These are phyloP conservation scores for Brassica hybrid DNA, from an alignment of 441 rosid species.

Conservation along the genomic window DNA sequence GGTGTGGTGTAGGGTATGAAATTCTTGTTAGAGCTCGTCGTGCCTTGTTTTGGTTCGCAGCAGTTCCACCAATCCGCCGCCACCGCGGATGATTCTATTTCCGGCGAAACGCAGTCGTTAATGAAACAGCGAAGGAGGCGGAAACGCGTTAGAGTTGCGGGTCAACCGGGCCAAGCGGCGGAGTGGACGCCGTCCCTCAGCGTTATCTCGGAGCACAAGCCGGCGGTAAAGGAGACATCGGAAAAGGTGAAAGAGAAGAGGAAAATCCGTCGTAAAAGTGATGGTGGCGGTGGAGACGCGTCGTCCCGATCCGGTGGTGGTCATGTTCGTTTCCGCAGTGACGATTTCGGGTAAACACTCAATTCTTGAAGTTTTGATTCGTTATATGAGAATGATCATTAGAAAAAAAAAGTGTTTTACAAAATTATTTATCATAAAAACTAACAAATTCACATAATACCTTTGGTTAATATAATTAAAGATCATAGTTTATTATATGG, in stretches of 20 bases:
- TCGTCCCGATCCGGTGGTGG: slow-evolving; percentile 37
- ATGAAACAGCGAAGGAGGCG: slow-evolving; percentile 41
- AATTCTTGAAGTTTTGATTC: neutral
- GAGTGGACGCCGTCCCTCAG: slow-evolving; percentile 72
- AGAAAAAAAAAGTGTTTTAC: neutral
- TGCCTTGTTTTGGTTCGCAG: slow-evolving; percentile 47
- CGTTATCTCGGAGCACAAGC: slow-evolving; percentile 62
- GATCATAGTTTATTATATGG: neutral
- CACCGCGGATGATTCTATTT: slow-evolving; percentile 23
- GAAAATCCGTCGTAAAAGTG: slow-evolving; percentile 47
- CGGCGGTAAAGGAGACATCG: slow-evolving; percentile 36
- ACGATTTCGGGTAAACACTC: slow-evolving; percentile 51
- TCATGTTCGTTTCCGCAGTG: slow-evolving; percentile 45
- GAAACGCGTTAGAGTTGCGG: slow-evolving; percentile 47
- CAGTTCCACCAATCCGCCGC: slow-evolving; percentile 27
- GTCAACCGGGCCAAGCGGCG: slow-evolving; percentile 18
- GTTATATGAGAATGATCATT: neutral
- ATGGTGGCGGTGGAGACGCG: slow-evolving; percentile 11
- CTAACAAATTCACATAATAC: neutral
- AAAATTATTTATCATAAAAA: neutral
- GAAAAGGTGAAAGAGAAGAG: slow-evolving; percentile 31
- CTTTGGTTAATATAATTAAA: neutral
- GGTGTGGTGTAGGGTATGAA: slow-evolving; percentile 37
- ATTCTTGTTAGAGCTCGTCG: slow-evolving; percentile 37
- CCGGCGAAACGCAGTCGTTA: slow-evolving; percentile 43